These are phyloP conservation scores for Meredithiella fracta DNA, from an alignment of 2,329 filamentous ascomycete genomes.

Conservation along the genomic window DNA sequence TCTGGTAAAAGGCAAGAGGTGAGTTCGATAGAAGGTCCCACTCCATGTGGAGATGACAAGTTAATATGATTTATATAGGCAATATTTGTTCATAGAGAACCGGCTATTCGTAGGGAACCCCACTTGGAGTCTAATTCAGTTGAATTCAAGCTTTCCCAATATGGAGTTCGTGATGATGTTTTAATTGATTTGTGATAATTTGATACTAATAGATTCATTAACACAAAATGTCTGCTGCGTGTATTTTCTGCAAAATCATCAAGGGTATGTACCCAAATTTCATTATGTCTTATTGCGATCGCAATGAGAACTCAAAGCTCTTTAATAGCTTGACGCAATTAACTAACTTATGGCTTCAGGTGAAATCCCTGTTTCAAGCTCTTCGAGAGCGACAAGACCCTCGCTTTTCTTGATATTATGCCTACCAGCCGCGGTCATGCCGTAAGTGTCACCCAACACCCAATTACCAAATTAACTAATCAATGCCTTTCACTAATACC, in stretches of 20 bases:
- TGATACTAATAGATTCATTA: not conserved
- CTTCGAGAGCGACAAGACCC: constrained; percentile 80
- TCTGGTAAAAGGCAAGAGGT: constrained; percentile 71
- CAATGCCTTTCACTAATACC: not conserved
- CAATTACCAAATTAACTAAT: not conserved
- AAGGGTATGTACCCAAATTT: too few relatives aligned
- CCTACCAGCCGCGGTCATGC: constrained; percentile 79
- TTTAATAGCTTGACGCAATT: constrained; percentile 13
- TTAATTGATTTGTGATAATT: not conserved
- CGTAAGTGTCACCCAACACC: constrained; percentile 34
- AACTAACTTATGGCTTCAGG: constrained; percentile 33
- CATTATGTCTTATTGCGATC: too few relatives aligned
- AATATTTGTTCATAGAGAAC: not conserved
- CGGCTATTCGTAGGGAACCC: not conserved
- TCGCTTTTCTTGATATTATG: constrained; percentile 93
- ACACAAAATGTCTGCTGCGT: constrained; percentile 29
- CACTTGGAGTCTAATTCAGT: not conserved
- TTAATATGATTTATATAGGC: constrained; percentile 5
- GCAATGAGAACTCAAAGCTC: not conserved
- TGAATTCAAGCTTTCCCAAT: not conserved
- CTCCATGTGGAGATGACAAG: constrained; percentile 27
- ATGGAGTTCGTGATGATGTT: too few relatives aligned
- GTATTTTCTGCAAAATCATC: constrained; percentile 97
- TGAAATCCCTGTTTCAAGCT: constrained; percentile 96
- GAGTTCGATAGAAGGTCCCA: constrained; percentile 57